These are phyloP conservation scores for Mycoemilia scoparia DNA, from an alignment of 192 early-diverging fungal species.

Conservation along the genomic window DNA sequence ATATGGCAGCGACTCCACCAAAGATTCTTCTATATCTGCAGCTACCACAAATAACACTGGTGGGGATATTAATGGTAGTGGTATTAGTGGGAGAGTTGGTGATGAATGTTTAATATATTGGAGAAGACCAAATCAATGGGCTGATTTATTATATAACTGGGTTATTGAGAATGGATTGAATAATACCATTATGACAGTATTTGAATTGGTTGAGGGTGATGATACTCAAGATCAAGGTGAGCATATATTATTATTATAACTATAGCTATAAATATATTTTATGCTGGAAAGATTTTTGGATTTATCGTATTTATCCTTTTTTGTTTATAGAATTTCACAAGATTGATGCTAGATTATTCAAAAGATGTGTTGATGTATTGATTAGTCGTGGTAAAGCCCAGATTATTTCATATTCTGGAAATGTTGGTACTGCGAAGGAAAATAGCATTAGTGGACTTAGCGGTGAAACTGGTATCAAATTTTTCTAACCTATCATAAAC, in stretches of 20 bases:
- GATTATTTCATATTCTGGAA: too few species aligned
- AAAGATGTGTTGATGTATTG: slow-evolving; percentile 60
- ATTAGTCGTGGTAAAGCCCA: slow-evolving; percentile 69
- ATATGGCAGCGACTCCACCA: too few species aligned
- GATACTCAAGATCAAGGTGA: slow-evolving; percentile 51
- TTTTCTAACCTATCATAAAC: too few species aligned
- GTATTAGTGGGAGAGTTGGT: too few species aligned
- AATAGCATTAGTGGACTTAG: too few species aligned
- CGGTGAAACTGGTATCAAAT: too few species aligned
- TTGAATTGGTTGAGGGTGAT: slow-evolving; percentile 79
- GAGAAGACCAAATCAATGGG: slow-evolving; percentile 87
- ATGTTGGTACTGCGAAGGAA: too few species aligned
- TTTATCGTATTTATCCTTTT: neutral
- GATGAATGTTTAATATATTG: slow-evolving; percentile 56
- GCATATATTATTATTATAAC: slow-evolving; percentile 3
- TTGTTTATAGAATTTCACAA: slow-evolving; percentile 53
- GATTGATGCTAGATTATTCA: slow-evolving; percentile 49
- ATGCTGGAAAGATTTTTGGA: neutral
- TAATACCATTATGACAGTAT: slow-evolving; percentile 69
- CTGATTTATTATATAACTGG: slow-evolving; percentile 60
- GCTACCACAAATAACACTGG: too few species aligned
- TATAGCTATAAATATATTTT: slow-evolving; percentile 3
- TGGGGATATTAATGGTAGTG: too few species aligned
- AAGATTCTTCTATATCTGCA: too few species aligned
- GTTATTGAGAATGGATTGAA: slow-evolving; percentile 53